phyloP scores from a whole-genome alignment of 352 stramenopile species.

The Proteromonas lacertae region DNA sequence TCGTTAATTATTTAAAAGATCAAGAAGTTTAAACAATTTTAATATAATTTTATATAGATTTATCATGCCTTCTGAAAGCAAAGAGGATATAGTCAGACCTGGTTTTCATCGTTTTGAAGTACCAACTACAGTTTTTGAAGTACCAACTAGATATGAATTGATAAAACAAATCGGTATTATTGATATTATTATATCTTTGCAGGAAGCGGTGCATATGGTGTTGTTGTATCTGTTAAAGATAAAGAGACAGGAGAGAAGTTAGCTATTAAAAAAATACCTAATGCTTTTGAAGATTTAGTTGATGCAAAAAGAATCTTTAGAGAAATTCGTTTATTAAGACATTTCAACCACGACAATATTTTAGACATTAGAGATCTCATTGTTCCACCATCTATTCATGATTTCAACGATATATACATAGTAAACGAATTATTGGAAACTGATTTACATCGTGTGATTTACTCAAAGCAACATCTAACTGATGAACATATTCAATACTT shows the following conservation, averaged over 20 bases:
- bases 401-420: conserved; percentile 1
- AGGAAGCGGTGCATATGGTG: conserved; percentile 5
- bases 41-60: no score
- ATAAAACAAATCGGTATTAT: no score
- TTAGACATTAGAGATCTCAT: not conserved
- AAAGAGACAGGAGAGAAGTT: conserved; percentile 24
- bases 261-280: conserved; percentile 52
- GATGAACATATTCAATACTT: conserved; percentile 3
- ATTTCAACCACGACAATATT: conserved; percentile 35
- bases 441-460: conserved; percentile 1
- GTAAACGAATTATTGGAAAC: conserved; percentile 3
- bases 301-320: conserved; percentile 46
- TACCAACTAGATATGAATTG: no score
- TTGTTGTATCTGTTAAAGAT: conserved; percentile 27
- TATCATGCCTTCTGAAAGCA: no score
- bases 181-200: no score
- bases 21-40: no score
- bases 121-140: no score
- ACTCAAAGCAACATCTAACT: not conserved
- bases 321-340: conserved; percentile 38
- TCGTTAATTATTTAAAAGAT: no score
- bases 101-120: no score
- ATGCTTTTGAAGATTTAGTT: conserved; percentile 26
- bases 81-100: no score
- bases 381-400: not conserved